phyloP scores from a whole-genome alignment of 2,329 filamentous ascomycete species.

The Intubia oerlemansii region DNA sequence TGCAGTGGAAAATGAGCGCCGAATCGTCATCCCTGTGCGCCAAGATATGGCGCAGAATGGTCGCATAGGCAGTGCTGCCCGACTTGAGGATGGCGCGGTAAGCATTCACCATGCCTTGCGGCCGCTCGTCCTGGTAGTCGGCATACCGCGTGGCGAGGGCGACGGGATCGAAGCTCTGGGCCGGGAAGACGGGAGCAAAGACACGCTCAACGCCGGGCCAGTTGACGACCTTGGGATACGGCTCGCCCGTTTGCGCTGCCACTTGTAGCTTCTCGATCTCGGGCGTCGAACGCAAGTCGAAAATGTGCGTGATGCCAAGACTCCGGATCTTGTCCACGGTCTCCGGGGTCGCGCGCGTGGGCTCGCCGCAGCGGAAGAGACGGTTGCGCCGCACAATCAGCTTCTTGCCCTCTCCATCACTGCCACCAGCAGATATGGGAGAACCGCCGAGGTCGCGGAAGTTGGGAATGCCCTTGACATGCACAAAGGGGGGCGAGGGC shows the following conservation, averaged over 20 bases:
- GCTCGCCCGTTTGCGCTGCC: constrained; percentile 10
- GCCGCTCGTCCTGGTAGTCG: constrained; percentile 34
- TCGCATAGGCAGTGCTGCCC: constrained; percentile 19
- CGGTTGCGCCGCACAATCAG: constrained; percentile 11
- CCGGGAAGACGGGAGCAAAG: constrained; percentile 43
- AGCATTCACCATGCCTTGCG: constrained; percentile 11
- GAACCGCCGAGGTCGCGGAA: constrained; percentile 48
- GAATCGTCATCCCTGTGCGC: constrained; percentile 4
- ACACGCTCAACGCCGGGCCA: constrained; percentile 30
- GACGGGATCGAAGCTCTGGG: constrained; percentile 39
- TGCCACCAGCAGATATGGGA: too few species aligned
- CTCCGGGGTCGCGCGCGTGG: constrained; percentile 30
- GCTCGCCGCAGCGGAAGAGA: constrained; percentile 49
- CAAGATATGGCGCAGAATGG: constrained; percentile 26
- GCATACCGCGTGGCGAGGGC: constrained; percentile 36
- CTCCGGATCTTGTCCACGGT: constrained; percentile 28
- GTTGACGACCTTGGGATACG: too few species aligned
- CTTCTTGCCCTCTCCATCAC: background rate
- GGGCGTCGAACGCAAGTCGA: constrained; percentile 41
- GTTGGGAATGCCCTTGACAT: constrained; percentile 39
- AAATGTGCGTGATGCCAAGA: constrained; percentile 42
- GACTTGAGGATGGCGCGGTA: constrained; percentile 35
- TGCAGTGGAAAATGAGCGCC: constrained; percentile 36
- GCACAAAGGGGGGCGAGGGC: constrained; percentile 24
- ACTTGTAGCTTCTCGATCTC: constrained; percentile 29